Evolutionary conservation across 2,329 filamentous ascomycete genomes (phyloP), one percentile per base, ranked within the genome.

Genomic region (Orbilia quercus): DNA sequence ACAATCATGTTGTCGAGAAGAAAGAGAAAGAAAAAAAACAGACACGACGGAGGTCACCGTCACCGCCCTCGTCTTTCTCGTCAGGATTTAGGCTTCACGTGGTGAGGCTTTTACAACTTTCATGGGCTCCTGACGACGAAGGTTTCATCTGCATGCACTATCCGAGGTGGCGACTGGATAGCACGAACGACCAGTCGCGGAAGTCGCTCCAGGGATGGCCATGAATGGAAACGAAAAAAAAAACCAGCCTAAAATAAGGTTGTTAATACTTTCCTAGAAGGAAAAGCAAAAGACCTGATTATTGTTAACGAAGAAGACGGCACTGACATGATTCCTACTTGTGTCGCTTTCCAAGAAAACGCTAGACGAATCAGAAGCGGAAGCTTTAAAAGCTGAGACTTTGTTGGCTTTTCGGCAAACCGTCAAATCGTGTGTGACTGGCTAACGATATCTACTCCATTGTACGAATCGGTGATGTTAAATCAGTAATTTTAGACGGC

Each of bases 61-160:
- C 34, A n/a, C n/a, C n/a, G n/a, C n/a, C n/a, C n/a, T n/a, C n/a
- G n/a, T n/a, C n/a, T n/a, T n/a, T n/a, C 16, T 54, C 31, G 28
- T 44, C 53, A 57, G 53, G 53, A 57, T 57, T 57, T 34, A 57
- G 18, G 28, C 23, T 44, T 57, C 38, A 42, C 36, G 53, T 57
- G 53, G 53, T 44, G 53, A 57, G 53, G 53, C 53, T 28, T 57
- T 57, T 57, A 14, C 18, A 7, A 16, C 18, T 57, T 42, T 57
- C 34, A 36, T 44, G 53, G 14, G 25, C 31, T 38, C 34, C 31
- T 42, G 34, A 55, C 48, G 31, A 7, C 23, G 18, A 18, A 44
- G 31, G 36, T 57, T 44, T 57, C 36, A 57, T 42, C 34, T 28
- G 20, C n/a, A 54, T 54, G 50, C 50, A 23, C 18, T n/a, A 40